A percentile compares a stretch with the other conserved stretches of the same genome.
Evolutionary conservation across 345 rosid species (phyloP).

Genomic region (Citrus trifoliata): DNA sequence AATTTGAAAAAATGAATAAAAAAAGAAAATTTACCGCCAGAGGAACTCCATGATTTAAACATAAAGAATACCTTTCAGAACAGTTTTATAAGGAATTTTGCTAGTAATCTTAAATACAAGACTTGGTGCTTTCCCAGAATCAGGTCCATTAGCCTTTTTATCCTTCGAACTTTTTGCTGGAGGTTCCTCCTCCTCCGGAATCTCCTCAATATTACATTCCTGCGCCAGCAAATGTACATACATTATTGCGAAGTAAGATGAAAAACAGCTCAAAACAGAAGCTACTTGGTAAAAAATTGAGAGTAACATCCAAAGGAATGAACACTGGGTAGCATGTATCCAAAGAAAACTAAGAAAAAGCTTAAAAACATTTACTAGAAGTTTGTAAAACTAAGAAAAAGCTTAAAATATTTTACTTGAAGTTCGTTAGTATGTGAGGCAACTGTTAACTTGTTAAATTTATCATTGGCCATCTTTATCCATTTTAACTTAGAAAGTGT

Average conservation of each 20-base stretch:
- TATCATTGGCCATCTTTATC: neutral
- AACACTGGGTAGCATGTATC: neutral
- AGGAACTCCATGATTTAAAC: neutral
- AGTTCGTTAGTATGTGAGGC: too few relatives aligned
- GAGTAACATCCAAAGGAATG: neutral
- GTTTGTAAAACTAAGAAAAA: too few relatives aligned
- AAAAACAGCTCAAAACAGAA: neutral
- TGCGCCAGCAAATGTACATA: conserved; percentile 19
- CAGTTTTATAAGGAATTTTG: conserved; percentile 90
- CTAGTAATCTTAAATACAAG: conserved; percentile 85
- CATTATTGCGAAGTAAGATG: neutral
- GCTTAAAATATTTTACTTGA: too few relatives aligned
- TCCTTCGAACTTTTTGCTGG: conserved; percentile 74
- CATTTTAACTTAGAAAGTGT: neutral
- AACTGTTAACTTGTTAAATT: neutral
- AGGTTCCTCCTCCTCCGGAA: conserved; percentile 74
- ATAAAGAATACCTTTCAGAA: conserved; percentile 54
- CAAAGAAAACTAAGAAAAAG: neutral
- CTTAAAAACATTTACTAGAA: too few relatives aligned
- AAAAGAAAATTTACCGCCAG: neutral
- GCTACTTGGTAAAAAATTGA: neutral
- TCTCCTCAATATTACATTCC: conserved; percentile 89
- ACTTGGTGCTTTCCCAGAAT: conserved; percentile 52
- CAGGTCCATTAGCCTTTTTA: conserved; percentile 84
- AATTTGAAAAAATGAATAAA: neutral